These are phyloP conservation scores for Coemansia sp. DNA, from an alignment of 192 early-diverging fungal species.

Conservation along the genomic window DNA sequence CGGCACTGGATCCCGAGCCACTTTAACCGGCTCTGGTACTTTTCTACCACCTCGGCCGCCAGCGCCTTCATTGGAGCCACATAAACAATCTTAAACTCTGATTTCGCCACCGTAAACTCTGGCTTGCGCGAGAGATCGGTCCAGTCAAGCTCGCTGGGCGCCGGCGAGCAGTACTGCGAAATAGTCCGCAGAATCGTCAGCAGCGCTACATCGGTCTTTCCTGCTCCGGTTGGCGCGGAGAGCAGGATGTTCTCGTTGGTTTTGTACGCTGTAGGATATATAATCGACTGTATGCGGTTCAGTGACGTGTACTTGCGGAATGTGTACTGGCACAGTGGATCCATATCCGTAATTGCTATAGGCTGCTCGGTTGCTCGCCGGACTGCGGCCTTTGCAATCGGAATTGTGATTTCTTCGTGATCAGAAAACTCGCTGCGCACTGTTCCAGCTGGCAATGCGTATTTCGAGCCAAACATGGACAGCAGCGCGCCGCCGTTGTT, in stretches of 20 bases:
- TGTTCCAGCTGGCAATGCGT: slow-evolving; percentile 77
- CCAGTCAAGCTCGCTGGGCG: slow-evolving; percentile 45
- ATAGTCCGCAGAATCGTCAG: slow-evolving; percentile 85
- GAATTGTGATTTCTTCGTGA: slow-evolving; percentile 92
- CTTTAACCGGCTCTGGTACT: slow-evolving; percentile 80
- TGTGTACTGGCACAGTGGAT: slow-evolving; percentile 70
- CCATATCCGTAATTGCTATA: slow-evolving; percentile 69
- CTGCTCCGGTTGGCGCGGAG: slow-evolving; percentile 97
- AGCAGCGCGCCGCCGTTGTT: slow-evolving; percentile 64
- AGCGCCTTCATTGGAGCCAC: slow-evolving; percentile 98
- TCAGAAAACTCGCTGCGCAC: slow-evolving; percentile 70
- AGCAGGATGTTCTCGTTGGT: slow-evolving; percentile 99
- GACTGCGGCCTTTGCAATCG: slow-evolving; percentile 69
- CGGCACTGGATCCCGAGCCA: slow-evolving; percentile 85
- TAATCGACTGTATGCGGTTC: slow-evolving; percentile 95
- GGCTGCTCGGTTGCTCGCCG: slow-evolving; percentile 63
- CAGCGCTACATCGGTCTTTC: slow-evolving; percentile 98
- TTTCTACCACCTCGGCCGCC: slow-evolving; percentile 91
- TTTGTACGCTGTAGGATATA: slow-evolving; percentile 89
- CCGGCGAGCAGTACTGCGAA: slow-evolving; percentile 67
- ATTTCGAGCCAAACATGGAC: slow-evolving; percentile 76
- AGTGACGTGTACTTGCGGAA: slow-evolving; percentile 86
- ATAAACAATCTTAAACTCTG: slow-evolving; percentile 98
- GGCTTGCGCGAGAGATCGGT: slow-evolving; percentile 32
- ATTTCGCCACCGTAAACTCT: slow-evolving; percentile 65